Conservation (phyloP, 169 alveolate genomes). For the Plasmodium knowlesi region DNA sequence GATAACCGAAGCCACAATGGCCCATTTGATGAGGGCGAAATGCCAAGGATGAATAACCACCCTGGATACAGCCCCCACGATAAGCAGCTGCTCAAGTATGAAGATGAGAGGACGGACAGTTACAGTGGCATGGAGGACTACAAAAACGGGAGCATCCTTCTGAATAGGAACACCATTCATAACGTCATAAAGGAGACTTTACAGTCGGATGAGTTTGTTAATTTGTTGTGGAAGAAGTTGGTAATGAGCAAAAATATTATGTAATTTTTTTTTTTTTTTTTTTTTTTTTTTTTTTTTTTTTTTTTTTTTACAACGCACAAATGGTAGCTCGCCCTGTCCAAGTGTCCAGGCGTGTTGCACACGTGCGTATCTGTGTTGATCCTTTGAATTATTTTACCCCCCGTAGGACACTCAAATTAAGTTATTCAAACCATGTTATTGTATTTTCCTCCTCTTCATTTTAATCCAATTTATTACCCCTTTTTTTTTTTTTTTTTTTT, state of each 20-base stretch:
- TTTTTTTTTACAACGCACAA: neutral
- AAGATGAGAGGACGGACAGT: neutral
- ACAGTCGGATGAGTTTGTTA: constrained; percentile 59
- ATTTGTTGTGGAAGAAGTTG: constrained; percentile 39
- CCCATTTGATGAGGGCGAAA: neutral
- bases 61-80: neutral
- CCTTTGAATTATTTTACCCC: neutral
- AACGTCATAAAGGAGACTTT: constrained; percentile 57
- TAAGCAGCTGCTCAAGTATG: neutral
- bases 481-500: neutral
- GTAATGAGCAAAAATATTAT: neutral
- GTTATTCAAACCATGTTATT: neutral
- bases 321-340: neutral
- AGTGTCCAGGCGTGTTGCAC: neutral
- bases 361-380: neutral
- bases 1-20: neutral
- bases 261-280: neutral
- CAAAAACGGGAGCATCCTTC: constrained; percentile 13
- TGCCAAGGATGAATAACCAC: neutral
- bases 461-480: neutral
- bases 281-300: neutral
- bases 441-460: neutral
- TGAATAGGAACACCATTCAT: constrained; percentile 23
- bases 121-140: neutral
- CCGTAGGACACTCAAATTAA: neutral